phyloP scores from a whole-genome alignment of 768 basidiomycete species.

The Terana coerulea region DNA sequence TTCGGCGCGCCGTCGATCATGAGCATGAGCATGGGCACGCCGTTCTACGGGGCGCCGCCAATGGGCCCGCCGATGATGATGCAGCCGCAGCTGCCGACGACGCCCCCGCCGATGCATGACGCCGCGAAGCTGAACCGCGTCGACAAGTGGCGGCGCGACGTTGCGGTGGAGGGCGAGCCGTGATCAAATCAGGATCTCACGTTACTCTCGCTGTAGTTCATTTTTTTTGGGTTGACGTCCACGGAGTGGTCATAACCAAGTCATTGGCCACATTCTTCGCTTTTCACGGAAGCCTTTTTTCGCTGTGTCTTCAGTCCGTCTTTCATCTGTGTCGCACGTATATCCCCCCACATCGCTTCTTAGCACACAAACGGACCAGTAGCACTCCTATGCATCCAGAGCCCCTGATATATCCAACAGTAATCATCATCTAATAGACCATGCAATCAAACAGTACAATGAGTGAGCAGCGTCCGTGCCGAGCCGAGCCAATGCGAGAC shows the following conservation, averaged over 20 bases:
- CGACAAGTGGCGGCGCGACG: slow-evolving; percentile 78
- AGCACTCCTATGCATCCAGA: slow-evolving; percentile 5
- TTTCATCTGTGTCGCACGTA: too few species aligned
- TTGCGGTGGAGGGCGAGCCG: slow-evolving; percentile 63
- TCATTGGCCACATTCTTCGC: too few species aligned
- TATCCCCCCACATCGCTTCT: slow-evolving; percentile 5
- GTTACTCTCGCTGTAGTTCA: not conserved
- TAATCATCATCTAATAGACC: slow-evolving; percentile 10
- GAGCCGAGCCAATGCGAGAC: not conserved
- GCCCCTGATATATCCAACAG: slow-evolving; percentile 7
- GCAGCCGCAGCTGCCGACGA: slow-evolving; percentile 39
- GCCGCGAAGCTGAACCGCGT: slow-evolving; percentile 65
- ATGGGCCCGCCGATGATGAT: slow-evolving; percentile 37
- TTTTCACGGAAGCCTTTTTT: too few species aligned
- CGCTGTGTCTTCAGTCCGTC: not conserved
- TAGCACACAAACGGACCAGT: slow-evolving; percentile 20
- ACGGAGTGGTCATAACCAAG: too few species aligned
- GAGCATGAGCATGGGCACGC: slow-evolving; percentile 55
- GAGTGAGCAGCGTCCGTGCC: slow-evolving; percentile 9
- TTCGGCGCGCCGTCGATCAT: slow-evolving; percentile 60
- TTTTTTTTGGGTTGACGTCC: too few species aligned
- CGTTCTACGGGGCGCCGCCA: slow-evolving; percentile 57
- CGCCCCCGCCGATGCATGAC: slow-evolving; percentile 64
- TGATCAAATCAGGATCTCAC: too few species aligned
- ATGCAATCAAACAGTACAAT: slow-evolving; percentile 20